Evolutionary conservation across 192 early-diverging fungal species (phyloP).

Genomic region (Backusella australiensis): DNA sequence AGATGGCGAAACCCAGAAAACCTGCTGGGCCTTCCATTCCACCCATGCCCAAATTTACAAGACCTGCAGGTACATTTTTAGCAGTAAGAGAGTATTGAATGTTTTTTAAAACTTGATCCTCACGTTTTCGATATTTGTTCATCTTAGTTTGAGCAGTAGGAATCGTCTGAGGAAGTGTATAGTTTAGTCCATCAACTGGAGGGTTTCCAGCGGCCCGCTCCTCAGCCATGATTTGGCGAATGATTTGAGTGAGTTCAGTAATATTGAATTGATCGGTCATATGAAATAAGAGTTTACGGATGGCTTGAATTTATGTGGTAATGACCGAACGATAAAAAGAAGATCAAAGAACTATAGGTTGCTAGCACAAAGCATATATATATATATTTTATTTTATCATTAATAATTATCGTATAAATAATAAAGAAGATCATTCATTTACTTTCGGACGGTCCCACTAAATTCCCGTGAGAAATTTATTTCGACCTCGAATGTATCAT

Average conservation of each 20-base stretch:
- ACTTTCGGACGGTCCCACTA: no score
- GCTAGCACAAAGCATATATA: no score
- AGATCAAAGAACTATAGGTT: no score
- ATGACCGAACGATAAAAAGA: background rate
- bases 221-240: no score
- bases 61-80: constrained; percentile 14
- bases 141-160: background rate
- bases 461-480: no score
- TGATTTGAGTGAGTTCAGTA: background rate
- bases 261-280: background rate
- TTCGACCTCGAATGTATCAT: no score
- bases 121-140: background rate
- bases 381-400: no score
- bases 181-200: background rate
- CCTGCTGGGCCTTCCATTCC: background rate
- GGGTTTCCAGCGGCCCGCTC: no score
- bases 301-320: background rate
- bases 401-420: no score
- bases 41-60: constrained; percentile 17
- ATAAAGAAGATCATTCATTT: no score
- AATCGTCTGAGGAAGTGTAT: background rate
- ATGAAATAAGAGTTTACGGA: background rate
- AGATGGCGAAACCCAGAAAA: background rate
- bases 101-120: background rate
- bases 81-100: no score